Base-by-base conservation (phyloP, 2,329 filamentous ascomycete genomes). In the Trichoderma citrinoviride region DNA sequence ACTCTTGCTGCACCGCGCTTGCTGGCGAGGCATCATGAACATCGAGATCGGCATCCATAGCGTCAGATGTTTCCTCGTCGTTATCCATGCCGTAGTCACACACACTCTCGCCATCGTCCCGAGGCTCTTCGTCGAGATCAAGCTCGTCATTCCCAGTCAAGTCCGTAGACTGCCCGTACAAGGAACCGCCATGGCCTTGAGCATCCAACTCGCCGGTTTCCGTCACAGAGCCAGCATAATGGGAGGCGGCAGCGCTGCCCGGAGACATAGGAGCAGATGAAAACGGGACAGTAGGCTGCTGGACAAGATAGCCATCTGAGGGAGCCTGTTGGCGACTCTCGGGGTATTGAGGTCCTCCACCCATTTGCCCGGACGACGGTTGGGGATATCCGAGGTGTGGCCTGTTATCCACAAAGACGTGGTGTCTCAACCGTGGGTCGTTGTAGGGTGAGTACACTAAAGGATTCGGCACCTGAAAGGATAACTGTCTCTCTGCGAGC, bases 261-360 rank as follows among this genome's bases (percentile, higher is more conserved):
- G 19, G 3, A 37, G 23, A 29, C n/a, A 23, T 7, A n/a, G 19
- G 8, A 14, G 6, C 5, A 47, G 19, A n/a, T 15, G 46, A 17
- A 21, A 12, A 10, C 43, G 47, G 49, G n/a, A 17, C 15, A 14
- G 54, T 25, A 5, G 54, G 43, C 55, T 10, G n/a, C 19, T 61
- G 63, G 5, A 19, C n/a, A 6, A 43, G 21, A 3, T 58, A 19
- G 19, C 43, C 43, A 57, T 52, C 8, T 8, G n/a, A 19, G 17
- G 12, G 25, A 1, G 53, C 37, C 23, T 58, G 65, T 7, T 19
- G 53, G 29, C 46, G 49, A 27, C 7, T 33, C 27, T 8, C 19
- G 8, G 61, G 61, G 15, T 29, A 7, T 23, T 33, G 33, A 14
- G 29, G 21, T 46, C 64, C 64, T 52, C 64, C 58, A 29, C 52